Evolutionary conservation across 495 filamentous ascomycete genomes (phyloP).

Genomic region (Trypethelium eluteriae): DNA sequence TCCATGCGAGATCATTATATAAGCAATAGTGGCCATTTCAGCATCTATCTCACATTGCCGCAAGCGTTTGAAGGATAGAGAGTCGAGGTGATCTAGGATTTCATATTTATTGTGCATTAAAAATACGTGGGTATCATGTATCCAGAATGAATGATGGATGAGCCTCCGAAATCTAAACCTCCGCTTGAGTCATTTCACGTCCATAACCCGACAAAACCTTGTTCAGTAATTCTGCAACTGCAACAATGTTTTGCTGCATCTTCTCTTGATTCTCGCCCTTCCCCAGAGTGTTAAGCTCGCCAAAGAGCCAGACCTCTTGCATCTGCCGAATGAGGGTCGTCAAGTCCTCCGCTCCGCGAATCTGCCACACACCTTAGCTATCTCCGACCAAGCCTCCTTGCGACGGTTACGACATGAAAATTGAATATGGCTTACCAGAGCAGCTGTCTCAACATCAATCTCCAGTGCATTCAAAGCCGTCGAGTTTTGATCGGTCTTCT

Average conservation of each 20-base stretch:
- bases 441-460: constrained; percentile 57
- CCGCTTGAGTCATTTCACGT: not conserved
- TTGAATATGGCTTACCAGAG: constrained; percentile 43
- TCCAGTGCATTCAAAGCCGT: constrained; percentile 55
- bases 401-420: not conserved
- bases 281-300: constrained; percentile 57
- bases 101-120: too few relatives aligned
- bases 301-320: constrained; percentile 72
- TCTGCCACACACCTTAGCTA: constrained; percentile 34
- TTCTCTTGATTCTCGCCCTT: constrained; percentile 37
- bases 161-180: not conserved
- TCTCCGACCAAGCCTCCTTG: not conserved
- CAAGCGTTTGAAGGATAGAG: not conserved
- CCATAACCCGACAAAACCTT: constrained; percentile 11
- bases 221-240: constrained; percentile 40
- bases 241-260: constrained; percentile 48
- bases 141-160: not conserved
- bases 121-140: not conserved
- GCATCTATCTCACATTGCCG: not conserved
- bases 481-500: constrained; percentile 36
- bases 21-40: not conserved
- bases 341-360: constrained; percentile 59
- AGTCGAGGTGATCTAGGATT: not conserved
- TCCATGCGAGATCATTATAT: not conserved
- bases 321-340: constrained; percentile 54